A percentile compares a stretch with the other conserved stretches of the same genome.
These are phyloP conservation scores for Lactarius deliciosus DNA, from an alignment of 768 basidiomycete species.

Conservation along the genomic window DNA sequence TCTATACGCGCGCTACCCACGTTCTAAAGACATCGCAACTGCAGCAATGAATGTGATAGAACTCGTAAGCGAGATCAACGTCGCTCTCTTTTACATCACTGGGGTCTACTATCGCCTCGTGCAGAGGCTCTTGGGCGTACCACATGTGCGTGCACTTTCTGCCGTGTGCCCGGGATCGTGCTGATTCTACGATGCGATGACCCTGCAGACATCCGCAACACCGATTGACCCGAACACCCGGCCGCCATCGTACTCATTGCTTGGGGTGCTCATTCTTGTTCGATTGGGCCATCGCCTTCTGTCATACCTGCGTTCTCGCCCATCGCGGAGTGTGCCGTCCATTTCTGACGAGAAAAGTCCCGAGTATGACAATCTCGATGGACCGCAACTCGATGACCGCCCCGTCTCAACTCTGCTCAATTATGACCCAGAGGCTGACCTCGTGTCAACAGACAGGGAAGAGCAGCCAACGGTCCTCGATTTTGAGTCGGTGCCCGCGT, in stretches of 20 bases:
- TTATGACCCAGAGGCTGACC: slow-evolving; percentile 52
- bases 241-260: slow-evolving; percentile 83
- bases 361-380: slow-evolving; percentile 36
- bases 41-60: slow-evolving; percentile 54
- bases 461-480: slow-evolving; percentile 69
- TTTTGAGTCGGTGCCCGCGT: slow-evolving; percentile 52
- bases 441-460: slow-evolving; percentile 61
- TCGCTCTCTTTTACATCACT: slow-evolving; percentile 76
- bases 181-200: slow-evolving; percentile 4
- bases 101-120: slow-evolving; percentile 77
- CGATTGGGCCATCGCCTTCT: slow-evolving; percentile 64
- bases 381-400: slow-evolving; percentile 57
- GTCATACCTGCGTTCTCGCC: slow-evolving; percentile 42
- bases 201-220: slow-evolving; percentile 64
- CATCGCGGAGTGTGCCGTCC: slow-evolving; percentile 24
- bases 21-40: slow-evolving; percentile 36
- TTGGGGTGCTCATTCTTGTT: slow-evolving; percentile 69
- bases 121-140: slow-evolving; percentile 65
- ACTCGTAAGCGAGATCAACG: slow-evolving; percentile 64
- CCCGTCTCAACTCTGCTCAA: slow-evolving; percentile 59
- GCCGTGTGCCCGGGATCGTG: background rate
- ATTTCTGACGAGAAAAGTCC: slow-evolving; percentile 39
- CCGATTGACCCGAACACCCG: slow-evolving; percentile 68
- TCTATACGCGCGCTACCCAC: slow-evolving; percentile 39
- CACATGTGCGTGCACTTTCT: slow-evolving; percentile 51